Evolutionary conservation across 2,329 filamentous ascomycete species (phyloP), one percentile per base, ranked within the genome.

Genomic region (Colletotrichum liaoningense): DNA sequence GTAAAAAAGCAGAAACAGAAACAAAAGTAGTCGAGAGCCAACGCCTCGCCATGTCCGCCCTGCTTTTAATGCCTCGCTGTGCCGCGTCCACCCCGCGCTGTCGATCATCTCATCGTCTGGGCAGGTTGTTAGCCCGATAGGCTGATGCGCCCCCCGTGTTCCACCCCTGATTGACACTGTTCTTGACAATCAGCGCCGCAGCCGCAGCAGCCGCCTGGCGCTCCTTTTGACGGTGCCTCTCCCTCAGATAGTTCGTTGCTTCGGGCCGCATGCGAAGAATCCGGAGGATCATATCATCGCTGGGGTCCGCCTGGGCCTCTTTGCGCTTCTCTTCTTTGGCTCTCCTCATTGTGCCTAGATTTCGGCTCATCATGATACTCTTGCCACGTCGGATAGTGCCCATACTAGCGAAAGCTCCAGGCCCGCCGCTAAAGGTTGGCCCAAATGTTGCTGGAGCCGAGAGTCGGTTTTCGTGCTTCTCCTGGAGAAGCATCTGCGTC

Each of bases 241-340:
- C 96, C 79, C 94, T 94, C 74, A 99, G 87, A 83, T 99, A 99
- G 42, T 90, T 86, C 62, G 92, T 89, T 3, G 97, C 97, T 84
- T 98, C 97, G 2, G 95, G 95, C 67, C 97, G 88, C 97, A 99
- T 99, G 64, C 97, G 90, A 76, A 99, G 84, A 76, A 99, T 99
- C 24, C 97, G 90, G 78, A 99, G 83, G 77, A 99, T 98, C 94
- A 98, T 98, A 81, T 99, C 97, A 82, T 99, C 97, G 81, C 93
- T 98, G 1, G 97, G 96, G 81, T 98, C 97, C 1, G 97, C 96
- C 81, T 99, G 97, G 1, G 95, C 95, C 81, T 98, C 96, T 78
- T 95, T 95, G 75, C 97, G 89, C 86, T 97, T 98, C 83, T 98
- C 96, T 81, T 98, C 95, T 83, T 98, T 98, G 54, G 94, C 95